Evolutionary conservation across 2,329 filamentous ascomycete genomes (phyloP).

Genomic region (Paecilomyces fulvus): DNA sequence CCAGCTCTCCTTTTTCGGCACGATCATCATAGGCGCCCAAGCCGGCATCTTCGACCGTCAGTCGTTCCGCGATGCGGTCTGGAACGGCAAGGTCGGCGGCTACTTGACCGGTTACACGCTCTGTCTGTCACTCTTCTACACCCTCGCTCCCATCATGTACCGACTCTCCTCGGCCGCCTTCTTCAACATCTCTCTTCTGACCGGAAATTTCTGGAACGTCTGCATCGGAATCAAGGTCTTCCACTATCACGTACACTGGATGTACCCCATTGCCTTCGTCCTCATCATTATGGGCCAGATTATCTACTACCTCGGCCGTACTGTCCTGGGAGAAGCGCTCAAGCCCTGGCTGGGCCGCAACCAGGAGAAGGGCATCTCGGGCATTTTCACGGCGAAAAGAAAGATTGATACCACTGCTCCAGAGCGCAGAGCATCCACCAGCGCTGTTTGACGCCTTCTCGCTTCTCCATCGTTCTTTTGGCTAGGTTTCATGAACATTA

Average conservation of each 20-base stretch:
- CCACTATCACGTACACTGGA: slow-evolving; percentile 67
- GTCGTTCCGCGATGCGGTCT: slow-evolving; percentile 57
- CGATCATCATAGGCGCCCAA: slow-evolving; percentile 84
- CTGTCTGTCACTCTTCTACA: slow-evolving; percentile 76
- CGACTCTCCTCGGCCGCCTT: slow-evolving; percentile 87
- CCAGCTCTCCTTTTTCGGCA: slow-evolving; percentile 79
- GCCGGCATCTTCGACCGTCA: slow-evolving; percentile 83
- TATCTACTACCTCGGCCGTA: slow-evolving; percentile 79
- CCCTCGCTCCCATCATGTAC: slow-evolving; percentile 75
- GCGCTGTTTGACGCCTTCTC: neutral
- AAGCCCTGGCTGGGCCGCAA: slow-evolving; percentile 92
- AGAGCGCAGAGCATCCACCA: slow-evolving; percentile 10
- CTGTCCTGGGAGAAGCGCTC: slow-evolving; percentile 72
- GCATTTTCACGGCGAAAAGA: slow-evolving; percentile 76
- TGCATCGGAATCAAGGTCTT: slow-evolving; percentile 88
- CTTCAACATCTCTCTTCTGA: slow-evolving; percentile 91
- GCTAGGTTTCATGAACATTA: neutral
- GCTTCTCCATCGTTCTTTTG: neutral
- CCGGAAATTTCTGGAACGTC: slow-evolving; percentile 94
- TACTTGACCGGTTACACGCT: slow-evolving; percentile 89
- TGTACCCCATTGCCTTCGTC: slow-evolving; percentile 94
- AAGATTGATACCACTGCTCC: slow-evolving; percentile 43
- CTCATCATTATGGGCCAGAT: slow-evolving; percentile 79
- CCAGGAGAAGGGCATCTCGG: slow-evolving; percentile 72
- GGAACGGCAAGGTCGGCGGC: slow-evolving; percentile 62